Evolutionary conservation across 192 early-diverging fungal genomes (phyloP).

Genomic region (Fimicolochytrium jonesii): DNA sequence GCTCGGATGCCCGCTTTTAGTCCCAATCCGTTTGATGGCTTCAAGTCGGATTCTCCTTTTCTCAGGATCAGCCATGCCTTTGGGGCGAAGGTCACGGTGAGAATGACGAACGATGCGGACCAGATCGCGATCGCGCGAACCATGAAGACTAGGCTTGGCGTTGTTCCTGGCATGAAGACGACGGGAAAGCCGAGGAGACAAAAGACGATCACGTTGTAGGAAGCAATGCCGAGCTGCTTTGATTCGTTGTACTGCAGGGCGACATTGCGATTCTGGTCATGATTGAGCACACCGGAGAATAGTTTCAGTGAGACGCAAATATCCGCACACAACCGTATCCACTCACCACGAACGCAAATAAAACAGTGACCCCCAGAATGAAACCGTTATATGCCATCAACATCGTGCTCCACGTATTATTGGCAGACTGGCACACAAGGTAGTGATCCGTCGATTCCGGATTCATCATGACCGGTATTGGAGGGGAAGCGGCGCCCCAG

Average conservation of each 20-base stretch:
- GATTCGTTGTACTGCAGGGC: conserved; percentile 1
- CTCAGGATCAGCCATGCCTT: background rate
- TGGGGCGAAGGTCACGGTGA: background rate
- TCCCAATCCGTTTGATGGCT: background rate
- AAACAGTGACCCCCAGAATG: background rate
- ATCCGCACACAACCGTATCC: background rate
- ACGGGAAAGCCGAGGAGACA: background rate
- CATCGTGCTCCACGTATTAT: background rate
- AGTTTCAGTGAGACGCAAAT: background rate
- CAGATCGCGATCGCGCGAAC: background rate
- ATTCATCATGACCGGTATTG: background rate
- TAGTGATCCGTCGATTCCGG: background rate
- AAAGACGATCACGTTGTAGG: conserved; percentile 2
- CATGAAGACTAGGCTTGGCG: background rate
- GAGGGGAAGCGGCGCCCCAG: background rate
- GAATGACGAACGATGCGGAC: background rate
- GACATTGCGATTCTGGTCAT: background rate
- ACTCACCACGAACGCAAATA: background rate
- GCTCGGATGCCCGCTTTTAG: background rate
- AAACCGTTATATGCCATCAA: background rate
- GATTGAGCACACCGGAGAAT: too few species aligned
- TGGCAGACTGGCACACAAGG: background rate
- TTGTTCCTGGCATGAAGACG: background rate
- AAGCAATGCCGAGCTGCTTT: background rate
- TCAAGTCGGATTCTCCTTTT: background rate